Evolutionary conservation across 306 rosid species (phyloP), one percentile per base, ranked within the genome.

Genomic region (Echinosophora koreensis): DNA sequence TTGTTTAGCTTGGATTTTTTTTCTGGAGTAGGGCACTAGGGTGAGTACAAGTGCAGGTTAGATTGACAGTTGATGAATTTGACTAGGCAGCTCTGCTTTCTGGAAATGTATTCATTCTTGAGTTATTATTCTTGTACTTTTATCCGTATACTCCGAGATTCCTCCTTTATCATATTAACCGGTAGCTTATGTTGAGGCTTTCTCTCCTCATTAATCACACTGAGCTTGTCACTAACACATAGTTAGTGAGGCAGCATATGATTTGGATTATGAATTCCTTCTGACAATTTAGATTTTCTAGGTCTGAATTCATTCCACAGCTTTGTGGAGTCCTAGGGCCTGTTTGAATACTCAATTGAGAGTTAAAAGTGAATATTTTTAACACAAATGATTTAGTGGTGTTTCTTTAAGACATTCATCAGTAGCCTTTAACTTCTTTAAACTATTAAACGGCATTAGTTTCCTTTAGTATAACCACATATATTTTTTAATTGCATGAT

Each of bases 271-370:
- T 30, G 66, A 71, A 60, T 49, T 27, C 41, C 42, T 34, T 69
- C 28, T 52, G 14, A 60, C 47, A 44, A 55, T 34, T 14, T 69
- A n/a, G 42, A 32, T 10, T 27, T 32, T 57, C 14, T 41, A 7
- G 22, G 27, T 77, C 38, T 54, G 28, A 56, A 28, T 66, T 54
- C 5, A 38, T 50, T 61, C 49, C 46, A 35, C 50, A 34, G n/a
- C 27, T 34, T 32, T 73, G 51, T 68, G 69, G 66, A 61, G 64
- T 37, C 57, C 16, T 63, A 27, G 18, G 71, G 55, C 63, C 52
- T 41, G 52, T 55, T 58, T 68, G 16, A 67, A 55, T 66, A 77
- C 73, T 44, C 32, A 44, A 55, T 65, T 42, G 67, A 30, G 59
- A 57, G 39, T 22, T 28, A n/a, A 54, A 54, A 65, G 54, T 65